Evolutionary conservation across 225 moss, liverwort and hornwort species (phyloP).

Genomic region (Pseudoscleropodium purum): DNA sequence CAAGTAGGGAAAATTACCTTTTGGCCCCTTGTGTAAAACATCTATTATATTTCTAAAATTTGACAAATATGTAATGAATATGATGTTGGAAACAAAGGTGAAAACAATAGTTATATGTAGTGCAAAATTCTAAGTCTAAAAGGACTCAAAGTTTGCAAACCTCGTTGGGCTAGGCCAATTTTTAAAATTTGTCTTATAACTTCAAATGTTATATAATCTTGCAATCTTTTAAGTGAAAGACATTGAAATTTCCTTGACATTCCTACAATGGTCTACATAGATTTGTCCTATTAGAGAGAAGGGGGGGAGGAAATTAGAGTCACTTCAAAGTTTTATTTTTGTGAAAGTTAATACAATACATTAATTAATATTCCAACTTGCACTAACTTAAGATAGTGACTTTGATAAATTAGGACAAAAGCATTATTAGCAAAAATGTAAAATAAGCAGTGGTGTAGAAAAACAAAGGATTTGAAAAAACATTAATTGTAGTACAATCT

Average conservation of each 20-base stretch:
- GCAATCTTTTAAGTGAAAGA: not conserved
- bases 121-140: not conserved
- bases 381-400: not conserved
- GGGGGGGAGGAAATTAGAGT: not conserved
- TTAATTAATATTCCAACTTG: not conserved
- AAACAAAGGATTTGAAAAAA: too few species aligned
- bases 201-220: too few species aligned
- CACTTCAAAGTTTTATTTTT: not conserved
- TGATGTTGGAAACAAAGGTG: not conserved
- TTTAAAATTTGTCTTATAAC: too few species aligned
- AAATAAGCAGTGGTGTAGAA: too few species aligned
- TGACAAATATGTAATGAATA: accelerated
- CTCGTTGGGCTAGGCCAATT: not conserved
- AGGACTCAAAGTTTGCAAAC: not conserved
- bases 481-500: not conserved
- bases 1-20: accelerated
- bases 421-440: not conserved
- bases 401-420: not conserved
- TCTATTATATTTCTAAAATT: not conserved
- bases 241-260: not conserved
- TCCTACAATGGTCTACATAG: not conserved
- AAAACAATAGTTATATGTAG: not conserved
- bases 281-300: not conserved
- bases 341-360: not conserved
- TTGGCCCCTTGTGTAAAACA: not conserved